A percentile compares a stretch with the other conserved stretches of the same genome.
These are phyloP conservation scores for Vitis hybrid DNA, from an alignment of 177 flowering plant genomes.

Conservation along the genomic window DNA sequence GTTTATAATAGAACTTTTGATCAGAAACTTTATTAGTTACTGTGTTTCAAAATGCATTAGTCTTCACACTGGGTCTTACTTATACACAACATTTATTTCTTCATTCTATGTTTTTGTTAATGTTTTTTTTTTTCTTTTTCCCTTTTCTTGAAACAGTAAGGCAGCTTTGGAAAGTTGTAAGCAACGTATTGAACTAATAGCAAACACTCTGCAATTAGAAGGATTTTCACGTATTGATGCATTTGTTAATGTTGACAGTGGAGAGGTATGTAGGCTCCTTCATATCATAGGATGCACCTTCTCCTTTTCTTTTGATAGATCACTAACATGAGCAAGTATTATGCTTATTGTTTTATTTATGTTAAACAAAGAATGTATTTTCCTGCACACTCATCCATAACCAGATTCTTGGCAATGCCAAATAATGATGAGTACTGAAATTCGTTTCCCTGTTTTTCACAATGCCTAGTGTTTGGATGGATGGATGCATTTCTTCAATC, in stretches of 20 bases:
- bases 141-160: slow-evolving; percentile 35
- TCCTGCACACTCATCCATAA: too few species aligned
- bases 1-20: background rate
- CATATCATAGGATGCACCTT: background rate
- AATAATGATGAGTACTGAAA: background rate
- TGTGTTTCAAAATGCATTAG: background rate
- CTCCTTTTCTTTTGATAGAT: background rate
- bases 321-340: background rate
- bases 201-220: slow-evolving; percentile 74
- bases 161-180: slow-evolving; percentile 67
- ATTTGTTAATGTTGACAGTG: slow-evolving; percentile 77
- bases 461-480: too few species aligned
- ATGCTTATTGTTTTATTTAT: background rate
- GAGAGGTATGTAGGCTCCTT: slow-evolving; percentile 59
- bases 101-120: background rate
- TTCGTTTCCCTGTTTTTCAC: background rate
- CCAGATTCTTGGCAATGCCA: too few species aligned
- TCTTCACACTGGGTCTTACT: background rate
- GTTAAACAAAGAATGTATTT: background rate
- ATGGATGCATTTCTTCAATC: too few species aligned
- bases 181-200: slow-evolving; percentile 67
- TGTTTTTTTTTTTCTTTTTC: slow-evolving; percentile 13
- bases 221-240: slow-evolving; percentile 98
- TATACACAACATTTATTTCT: background rate
- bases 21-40: background rate